Evolutionary conservation across 2,329 filamentous ascomycete species (phyloP), one percentile per base, ranked within the genome.

Genomic region (Boeremia lycopersici): DNA sequence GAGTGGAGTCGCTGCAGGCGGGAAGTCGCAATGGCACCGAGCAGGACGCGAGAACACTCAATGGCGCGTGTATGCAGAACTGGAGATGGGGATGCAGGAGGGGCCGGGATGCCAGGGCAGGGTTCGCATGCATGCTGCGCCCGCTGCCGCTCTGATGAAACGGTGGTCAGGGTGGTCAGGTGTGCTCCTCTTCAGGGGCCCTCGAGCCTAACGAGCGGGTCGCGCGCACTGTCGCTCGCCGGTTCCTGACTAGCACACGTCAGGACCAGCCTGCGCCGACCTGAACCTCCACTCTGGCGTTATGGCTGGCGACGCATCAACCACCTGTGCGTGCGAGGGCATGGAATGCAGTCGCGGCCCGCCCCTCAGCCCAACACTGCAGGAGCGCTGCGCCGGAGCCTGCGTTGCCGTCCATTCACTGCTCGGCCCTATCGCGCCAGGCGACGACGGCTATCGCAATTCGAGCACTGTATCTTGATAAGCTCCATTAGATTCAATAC

Each of bases 111-210:
- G 40, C 45, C 42, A 47, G 49, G 45, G 50, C 46, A 57, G 49
- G 55, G 55, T 50, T 57, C 55, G 55, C 54, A 57, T 48, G 43
- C 53, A 48, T 42, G 43, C 49, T 52, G 49, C 36, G 43, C 49
- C 42, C 28, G 43, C 43, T 40, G 30, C 41, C 23, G 46, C 42
- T 17, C 53, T 47, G 44, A 42, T 63, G 60, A 63, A 63, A 63
- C 61, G 12, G 28, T 59, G 48, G 34, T 58, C 56, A 57, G 45
- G 49, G 49, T 43, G 13, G 15, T 17, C 34, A 36, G 34, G n/a
- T 15, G 33, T 46, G 41, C 39, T 40, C 11, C 44, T 38, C 26
- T 45, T 40, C 50, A 34, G 34, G 49, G 44, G 35, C 34, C 34
- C 40, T 42, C n/a, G 39, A 17, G 19, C 41, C 49, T 39, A 39